phyloP scores from a whole-genome alignment of 2,329 filamentous ascomycete genomes.

The Cladosporium colombiae region DNA sequence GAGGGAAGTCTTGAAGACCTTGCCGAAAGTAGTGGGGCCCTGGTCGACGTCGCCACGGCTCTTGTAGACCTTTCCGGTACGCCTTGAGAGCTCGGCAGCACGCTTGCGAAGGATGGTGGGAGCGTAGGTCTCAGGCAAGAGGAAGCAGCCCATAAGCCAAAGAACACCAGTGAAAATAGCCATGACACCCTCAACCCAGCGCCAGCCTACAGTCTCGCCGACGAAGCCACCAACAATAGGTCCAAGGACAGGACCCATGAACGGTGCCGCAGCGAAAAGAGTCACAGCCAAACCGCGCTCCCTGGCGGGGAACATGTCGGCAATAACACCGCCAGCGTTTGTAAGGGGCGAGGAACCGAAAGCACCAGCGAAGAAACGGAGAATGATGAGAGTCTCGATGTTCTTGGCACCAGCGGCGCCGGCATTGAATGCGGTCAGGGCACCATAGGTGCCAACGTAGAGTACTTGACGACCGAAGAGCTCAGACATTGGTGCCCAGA shows the following conservation, averaged over 20 bases:
- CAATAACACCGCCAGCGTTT: slow-evolving; percentile 50
- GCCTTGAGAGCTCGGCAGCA: slow-evolving; percentile 51
- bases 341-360: slow-evolving; percentile 48
- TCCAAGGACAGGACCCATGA: slow-evolving; percentile 64
- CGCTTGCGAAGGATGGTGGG: slow-evolving; percentile 58
- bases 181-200: slow-evolving; percentile 67
- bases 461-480: slow-evolving; percentile 53
- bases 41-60: slow-evolving; percentile 47
- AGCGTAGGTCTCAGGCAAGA: slow-evolving; percentile 62
- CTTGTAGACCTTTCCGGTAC: slow-evolving; percentile 58
- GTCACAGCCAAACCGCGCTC: slow-evolving; percentile 56
- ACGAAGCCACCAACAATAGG: slow-evolving; percentile 69
- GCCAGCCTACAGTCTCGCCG: slow-evolving; percentile 63
- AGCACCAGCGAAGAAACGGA: slow-evolving; percentile 49
- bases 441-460: slow-evolving; percentile 40
- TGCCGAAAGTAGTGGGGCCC: slow-evolving; percentile 37
- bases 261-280: slow-evolving; percentile 67
- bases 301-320: slow-evolving; percentile 47
- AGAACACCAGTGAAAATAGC: slow-evolving; percentile 64
- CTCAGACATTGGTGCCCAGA: slow-evolving; percentile 63
- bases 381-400: slow-evolving; percentile 46
- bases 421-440: slow-evolving; percentile 44
- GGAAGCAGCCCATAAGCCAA: slow-evolving; percentile 55
- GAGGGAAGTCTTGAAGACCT: slow-evolving; percentile 58
- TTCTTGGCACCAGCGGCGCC: slow-evolving; percentile 47